Evolutionary conservation across 2,329 filamentous ascomycete genomes (phyloP), one percentile per base, ranked within the genome.

Genomic region (Escovopsis weberi): DNA sequence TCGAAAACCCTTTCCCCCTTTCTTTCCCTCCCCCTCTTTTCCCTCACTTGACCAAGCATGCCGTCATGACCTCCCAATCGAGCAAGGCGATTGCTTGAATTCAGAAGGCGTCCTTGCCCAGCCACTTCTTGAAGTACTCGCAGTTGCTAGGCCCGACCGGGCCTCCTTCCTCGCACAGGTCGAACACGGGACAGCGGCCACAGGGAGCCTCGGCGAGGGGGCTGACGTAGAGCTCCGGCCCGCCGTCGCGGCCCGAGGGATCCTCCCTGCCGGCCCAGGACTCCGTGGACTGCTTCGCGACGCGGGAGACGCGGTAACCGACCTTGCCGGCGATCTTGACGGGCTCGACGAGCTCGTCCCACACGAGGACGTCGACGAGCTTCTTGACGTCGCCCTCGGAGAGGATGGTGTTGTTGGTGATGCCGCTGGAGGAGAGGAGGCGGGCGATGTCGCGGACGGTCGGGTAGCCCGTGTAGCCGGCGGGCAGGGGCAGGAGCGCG

Each of bases 111-210:
- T 69, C 64, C 49, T 65, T 53, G 1, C 66, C 72, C 38, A 95
- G 62, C 91, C 91, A 98, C 41, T 80, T 75, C 48, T 83, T 75
- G 56, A 94, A 95, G 58, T 98, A 98, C 42, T 86, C 82, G 61
- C 91, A 98, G 40, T 82, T 94, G 50, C 78, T 82, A 0, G 89
- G 85, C 54, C 82, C 93, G 19, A 98, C 86, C 0, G 87, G 85
- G 0, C 89, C 89, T 6, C 86, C 87, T 47, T 94, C 85, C 50
- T 85, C 82, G 58, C 91, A 98, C 2, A 96, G 71, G 45, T 91
- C 82, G 37, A 94, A 94, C 2, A 95, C 89, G 0, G 91, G 91
- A 60, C 91, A 98, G 43, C 78, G 73, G 2, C 89, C 88, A 60
- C 91, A 98, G 1, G 91, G 91, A 2, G 82, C 80, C 59, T 95